A percentile compares a stretch with the other conserved stretches of the same genome.
Evolutionary conservation across 345 rosid species (phyloP).

Genomic region (Erucastrum elatum): DNA sequence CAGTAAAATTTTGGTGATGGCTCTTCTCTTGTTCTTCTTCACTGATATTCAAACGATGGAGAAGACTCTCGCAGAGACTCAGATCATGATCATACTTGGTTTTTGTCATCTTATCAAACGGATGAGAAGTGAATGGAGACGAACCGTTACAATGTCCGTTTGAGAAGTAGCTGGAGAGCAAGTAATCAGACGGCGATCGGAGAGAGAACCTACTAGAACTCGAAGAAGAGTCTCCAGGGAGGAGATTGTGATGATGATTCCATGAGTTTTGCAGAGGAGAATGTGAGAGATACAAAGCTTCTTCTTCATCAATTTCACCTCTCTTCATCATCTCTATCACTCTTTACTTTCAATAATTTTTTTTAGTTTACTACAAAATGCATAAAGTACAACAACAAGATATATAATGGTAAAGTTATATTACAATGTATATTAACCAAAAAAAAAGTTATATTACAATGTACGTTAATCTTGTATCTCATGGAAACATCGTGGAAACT

Average conservation of each 20-base stretch:
- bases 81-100: neutral
- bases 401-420: neutral
- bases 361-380: neutral
- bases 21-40: neutral
- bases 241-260: neutral
- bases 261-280: constrained; percentile 28
- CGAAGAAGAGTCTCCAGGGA: constrained; percentile 7
- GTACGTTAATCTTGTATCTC: neutral
- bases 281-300: constrained; percentile 19
- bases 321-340: constrained; percentile 8
- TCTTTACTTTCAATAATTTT: neutral
- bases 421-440: neutral
- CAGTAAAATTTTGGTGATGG: no score
- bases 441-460: neutral
- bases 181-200: constrained; percentile 38
- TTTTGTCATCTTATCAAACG: neutral
- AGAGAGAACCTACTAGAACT: constrained; percentile 36
- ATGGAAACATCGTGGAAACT: neutral
- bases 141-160: constrained; percentile 42
- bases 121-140: constrained; percentile 35
- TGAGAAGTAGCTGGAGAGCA: constrained; percentile 43
- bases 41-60: constrained; percentile 16
- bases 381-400: neutral
- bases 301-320: constrained; percentile 4
- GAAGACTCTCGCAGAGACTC: constrained; percentile 7